Evolutionary conservation across 2,329 filamentous ascomycete genomes (phyloP).

Genomic region (Paecilomyces formosus): DNA sequence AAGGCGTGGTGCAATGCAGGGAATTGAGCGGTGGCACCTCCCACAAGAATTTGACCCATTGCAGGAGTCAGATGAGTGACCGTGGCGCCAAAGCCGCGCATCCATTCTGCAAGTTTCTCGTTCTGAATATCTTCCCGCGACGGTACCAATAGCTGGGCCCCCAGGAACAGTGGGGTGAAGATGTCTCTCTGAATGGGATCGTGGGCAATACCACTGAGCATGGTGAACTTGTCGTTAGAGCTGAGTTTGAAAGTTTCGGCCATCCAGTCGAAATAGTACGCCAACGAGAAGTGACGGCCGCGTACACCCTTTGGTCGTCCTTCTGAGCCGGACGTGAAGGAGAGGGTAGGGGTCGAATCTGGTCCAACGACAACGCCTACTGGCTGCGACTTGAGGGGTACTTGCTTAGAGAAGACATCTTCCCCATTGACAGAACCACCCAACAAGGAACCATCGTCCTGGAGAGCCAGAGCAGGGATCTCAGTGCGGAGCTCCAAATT

Average conservation of each 20-base stretch:
- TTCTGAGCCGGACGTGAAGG: conserved; percentile 66
- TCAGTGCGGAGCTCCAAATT: conserved; percentile 65
- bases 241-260: conserved; percentile 69
- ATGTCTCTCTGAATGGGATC: conserved; percentile 61
- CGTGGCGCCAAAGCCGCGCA: conserved; percentile 64
- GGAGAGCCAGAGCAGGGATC: conserved; percentile 65
- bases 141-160: conserved; percentile 70
- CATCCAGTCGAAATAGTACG: conserved; percentile 94
- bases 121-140: conserved; percentile 78
- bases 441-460: conserved; percentile 62
- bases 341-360: conserved; percentile 70
- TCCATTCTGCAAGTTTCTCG: conserved; percentile 83
- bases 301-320: conserved; percentile 79
- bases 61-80: conserved; percentile 89
- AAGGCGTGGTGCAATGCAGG: conserved; percentile 71
- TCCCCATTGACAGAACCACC: conserved; percentile 60
- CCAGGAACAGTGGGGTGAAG: conserved; percentile 83
- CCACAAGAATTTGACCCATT: conserved; percentile 93
- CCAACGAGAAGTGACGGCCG: conserved; percentile 77
- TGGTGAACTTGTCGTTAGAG: conserved; percentile 67
- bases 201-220: conserved; percentile 74
- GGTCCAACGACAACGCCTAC: conserved; percentile 76
- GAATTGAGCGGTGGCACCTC: conserved; percentile 70
- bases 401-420: conserved; percentile 57
- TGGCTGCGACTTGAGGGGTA: conserved; percentile 46